These are phyloP conservation scores for Hymenoscyphus infarciens DNA, from an alignment of 2,329 filamentous ascomycete genomes.

Conservation along the genomic window DNA sequence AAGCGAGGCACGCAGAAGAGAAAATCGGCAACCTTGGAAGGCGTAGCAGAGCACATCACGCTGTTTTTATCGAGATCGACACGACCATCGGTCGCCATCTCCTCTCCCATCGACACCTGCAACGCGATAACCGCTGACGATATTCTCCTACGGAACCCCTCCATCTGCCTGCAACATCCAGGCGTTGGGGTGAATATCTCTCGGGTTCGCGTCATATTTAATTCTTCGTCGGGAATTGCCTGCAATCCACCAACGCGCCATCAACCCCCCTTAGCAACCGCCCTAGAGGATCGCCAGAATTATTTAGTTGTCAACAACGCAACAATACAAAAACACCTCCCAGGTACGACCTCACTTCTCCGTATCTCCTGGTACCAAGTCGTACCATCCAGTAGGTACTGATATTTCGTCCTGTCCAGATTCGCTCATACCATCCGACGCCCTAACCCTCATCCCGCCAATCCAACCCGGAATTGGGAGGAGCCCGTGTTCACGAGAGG, in stretches of 20 bases:
- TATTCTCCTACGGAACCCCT: not conserved
- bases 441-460: slow-evolving; percentile 1
- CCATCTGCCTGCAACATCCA: slow-evolving; percentile 7
- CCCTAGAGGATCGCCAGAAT: slow-evolving; percentile 7
- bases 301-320: slow-evolving; percentile 13
- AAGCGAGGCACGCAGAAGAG: slow-evolving; percentile 6
- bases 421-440: not conserved
- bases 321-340: slow-evolving; percentile 13
- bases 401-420: slow-evolving; percentile 4
- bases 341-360: slow-evolving; percentile 17
- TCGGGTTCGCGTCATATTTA: not conserved
- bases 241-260: not conserved
- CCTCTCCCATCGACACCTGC: not conserved
- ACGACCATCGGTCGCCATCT: slow-evolving; percentile 6
- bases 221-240: slow-evolving; percentile 16
- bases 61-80: slow-evolving; percentile 7
- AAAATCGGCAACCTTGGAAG: not conserved
- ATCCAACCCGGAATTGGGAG: slow-evolving; percentile 11
- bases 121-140: not conserved
- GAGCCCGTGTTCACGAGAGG: not conserved
- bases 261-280: slow-evolving; percentile 7
- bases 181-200: slow-evolving; percentile 5
- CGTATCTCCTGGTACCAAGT: slow-evolving; percentile 15
- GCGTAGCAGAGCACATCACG: not conserved
- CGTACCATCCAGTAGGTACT: slow-evolving; percentile 8